Evolutionary conservation across 805 yeast species (phyloP), one percentile per base, ranked within the genome.

Genomic region (Groenewaldozyma salmanticensis): DNA sequence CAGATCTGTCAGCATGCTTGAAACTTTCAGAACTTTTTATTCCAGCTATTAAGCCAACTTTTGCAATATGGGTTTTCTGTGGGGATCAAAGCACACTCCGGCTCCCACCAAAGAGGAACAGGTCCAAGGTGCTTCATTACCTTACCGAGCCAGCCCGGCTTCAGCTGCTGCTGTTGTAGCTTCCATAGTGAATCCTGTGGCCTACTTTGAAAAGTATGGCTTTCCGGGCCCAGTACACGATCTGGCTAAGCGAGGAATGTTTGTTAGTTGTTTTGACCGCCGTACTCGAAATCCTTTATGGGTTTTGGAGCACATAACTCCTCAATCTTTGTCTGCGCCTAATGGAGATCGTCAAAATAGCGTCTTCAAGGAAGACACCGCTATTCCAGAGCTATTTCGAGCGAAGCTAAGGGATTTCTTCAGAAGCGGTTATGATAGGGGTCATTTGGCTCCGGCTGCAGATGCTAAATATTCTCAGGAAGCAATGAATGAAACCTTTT

Each of bases 361-460:
- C 2, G 71, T 81, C 2, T 92, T 92, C 66, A 77, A 67, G 54
- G 98, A 92, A 66, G 96, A 92, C 58, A 94, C 83, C 57, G 53
- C 57, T 9, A 74, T 92, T 32, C 98, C 98, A 0, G 60, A 61
- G 21, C 71, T 66, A 52, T 92, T 86, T 60, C 71, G 96, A 50
- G 90, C 80, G 2, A 67, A 72, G 40, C 66, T 92, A 42, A 71
- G 78, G 46, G 97, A 92, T 62, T 92, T 82, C 60, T 92, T 90
- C 68, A 73, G 97, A 52, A 79, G 92, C 24, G 98, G 98, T 1
- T 92, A 85, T 61, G 98, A 92, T 60, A 68, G 97, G 49, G 98
- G 98, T 4, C 98, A 92, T 62, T 86, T 84, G 53, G 96, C 95
- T 0, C 96, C 98, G 2, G 98, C 98, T 4, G 97, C 97, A 0